Evolutionary conservation across 176 grass and related monocot genomes (phyloP).

Genomic region (Rhynchospora tenuis): DNA sequence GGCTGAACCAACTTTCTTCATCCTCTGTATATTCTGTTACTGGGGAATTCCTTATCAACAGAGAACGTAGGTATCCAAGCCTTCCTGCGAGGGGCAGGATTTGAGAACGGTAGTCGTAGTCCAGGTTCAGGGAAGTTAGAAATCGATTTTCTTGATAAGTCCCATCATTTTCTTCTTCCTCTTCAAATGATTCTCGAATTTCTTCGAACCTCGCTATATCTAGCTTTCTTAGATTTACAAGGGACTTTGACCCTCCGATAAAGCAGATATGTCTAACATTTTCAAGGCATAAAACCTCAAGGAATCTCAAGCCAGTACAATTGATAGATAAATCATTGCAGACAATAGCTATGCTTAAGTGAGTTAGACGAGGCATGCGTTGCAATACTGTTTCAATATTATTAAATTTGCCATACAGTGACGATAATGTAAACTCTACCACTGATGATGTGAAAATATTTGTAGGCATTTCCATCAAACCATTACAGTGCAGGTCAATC

Average conservation of each 20-base stretch:
- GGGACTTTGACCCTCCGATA: background rate
- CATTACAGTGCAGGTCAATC: constrained; percentile 20
- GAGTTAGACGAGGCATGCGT: background rate
- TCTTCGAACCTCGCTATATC: background rate
- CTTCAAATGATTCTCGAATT: background rate
- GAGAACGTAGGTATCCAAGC: background rate
- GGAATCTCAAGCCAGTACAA: background rate
- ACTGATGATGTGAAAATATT: constrained; percentile 23
- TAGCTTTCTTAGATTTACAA: background rate
- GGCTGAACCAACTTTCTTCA: background rate
- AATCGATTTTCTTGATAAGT: background rate
- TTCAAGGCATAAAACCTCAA: background rate
- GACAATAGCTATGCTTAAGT: background rate
- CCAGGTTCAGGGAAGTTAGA: background rate
- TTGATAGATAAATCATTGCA: background rate
- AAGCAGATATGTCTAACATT: background rate
- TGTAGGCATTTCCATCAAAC: background rate
- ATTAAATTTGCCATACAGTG: background rate
- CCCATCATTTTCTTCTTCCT: background rate
- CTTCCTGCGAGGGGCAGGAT: background rate
- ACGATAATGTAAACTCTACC: constrained; percentile 15
- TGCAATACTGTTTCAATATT: background rate
- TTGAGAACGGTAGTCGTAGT: background rate
- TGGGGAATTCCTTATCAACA: background rate
- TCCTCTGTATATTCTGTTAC: background rate